phyloP scores from a whole-genome alignment of 768 basidiomycete genomes.

The Hygrocybe punicea region DNA sequence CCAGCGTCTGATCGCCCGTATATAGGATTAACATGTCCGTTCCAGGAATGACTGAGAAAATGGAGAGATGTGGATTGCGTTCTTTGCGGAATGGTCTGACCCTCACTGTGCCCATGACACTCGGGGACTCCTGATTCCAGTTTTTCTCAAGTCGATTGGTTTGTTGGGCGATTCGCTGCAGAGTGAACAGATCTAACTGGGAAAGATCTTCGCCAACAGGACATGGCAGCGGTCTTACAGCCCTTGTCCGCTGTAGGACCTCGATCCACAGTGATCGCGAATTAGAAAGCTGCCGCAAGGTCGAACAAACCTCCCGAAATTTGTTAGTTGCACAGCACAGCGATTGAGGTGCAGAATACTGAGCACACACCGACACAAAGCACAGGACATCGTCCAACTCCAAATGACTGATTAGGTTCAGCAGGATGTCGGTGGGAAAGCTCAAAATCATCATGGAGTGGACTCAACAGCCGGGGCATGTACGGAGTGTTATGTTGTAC shows the following conservation, averaged over 20 bases:
- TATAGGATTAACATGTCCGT: slow-evolving; percentile 10
- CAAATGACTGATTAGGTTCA: background rate
- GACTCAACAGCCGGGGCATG: background rate
- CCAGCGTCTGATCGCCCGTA: background rate
- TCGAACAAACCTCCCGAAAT: slow-evolving; percentile 12
- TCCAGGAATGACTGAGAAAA: slow-evolving; percentile 13
- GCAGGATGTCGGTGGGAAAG: slow-evolving; percentile 1
- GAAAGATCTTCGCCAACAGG: slow-evolving; percentile 8
- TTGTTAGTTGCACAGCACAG: background rate
- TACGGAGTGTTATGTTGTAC: no score
- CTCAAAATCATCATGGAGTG: background rate
- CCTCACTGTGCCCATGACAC: slow-evolving; percentile 9
- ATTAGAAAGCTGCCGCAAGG: slow-evolving; percentile 8
- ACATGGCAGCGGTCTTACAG: slow-evolving; percentile 8
- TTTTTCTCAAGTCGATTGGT: slow-evolving; percentile 9
- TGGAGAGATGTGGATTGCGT: background rate
- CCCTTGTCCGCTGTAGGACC: slow-evolving; percentile 6
- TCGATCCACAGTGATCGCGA: slow-evolving; percentile 14
- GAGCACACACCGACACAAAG: slow-evolving; percentile 1
- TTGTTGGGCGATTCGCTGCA: slow-evolving; percentile 9
- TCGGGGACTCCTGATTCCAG: slow-evolving; percentile 9
- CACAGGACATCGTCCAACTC: background rate
- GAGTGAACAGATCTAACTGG: slow-evolving; percentile 5
- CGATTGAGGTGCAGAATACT: background rate
- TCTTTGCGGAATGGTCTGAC: background rate